These are phyloP conservation scores for Corylus americana DNA, from an alignment of 306 rosid genomes.

Conservation along the genomic window DNA sequence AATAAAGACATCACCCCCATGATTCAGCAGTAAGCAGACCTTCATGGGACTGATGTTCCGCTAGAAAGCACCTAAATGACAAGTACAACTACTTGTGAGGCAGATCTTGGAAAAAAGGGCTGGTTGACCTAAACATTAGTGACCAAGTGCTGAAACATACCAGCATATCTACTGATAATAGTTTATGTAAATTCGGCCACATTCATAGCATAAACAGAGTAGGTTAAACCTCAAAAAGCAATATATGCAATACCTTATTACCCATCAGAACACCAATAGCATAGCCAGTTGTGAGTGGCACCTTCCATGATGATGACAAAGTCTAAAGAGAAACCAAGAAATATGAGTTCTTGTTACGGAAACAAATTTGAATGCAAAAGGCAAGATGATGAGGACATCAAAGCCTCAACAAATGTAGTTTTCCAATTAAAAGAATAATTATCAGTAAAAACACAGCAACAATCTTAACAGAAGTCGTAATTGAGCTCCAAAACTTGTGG, in stretches of 20 bases:
- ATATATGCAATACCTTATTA: constrained; percentile 57
- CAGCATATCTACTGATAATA: constrained; percentile 8
- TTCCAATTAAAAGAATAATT: too few relatives aligned
- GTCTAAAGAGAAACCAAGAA: constrained; percentile 57
- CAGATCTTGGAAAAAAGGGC: constrained; percentile 14
- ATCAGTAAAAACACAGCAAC: background rate
- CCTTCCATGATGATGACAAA: constrained; percentile 67
- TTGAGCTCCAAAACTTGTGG: constrained; percentile 6
- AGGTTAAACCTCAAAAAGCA: constrained; percentile 15
- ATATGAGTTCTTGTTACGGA: constrained; percentile 4
- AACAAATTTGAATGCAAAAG: constrained; percentile 17
- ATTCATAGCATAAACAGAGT: constrained; percentile 10
- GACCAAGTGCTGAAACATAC: constrained; percentile 14
- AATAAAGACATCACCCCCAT: background rate
- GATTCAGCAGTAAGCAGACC: background rate
- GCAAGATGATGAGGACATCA: background rate
- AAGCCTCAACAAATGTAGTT: constrained; percentile 1
- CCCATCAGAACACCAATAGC: constrained; percentile 78
- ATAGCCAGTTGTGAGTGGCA: constrained; percentile 55
- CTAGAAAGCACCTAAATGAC: constrained; percentile 14
- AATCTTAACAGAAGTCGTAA: background rate
- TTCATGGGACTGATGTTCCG: background rate
- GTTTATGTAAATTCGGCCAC: constrained; percentile 7
- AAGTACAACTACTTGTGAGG: background rate
- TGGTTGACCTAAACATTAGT: constrained; percentile 13